Evolutionary conservation across 2,329 filamentous ascomycete genomes (phyloP).

Genomic region (Tolypocladium sp.): DNA sequence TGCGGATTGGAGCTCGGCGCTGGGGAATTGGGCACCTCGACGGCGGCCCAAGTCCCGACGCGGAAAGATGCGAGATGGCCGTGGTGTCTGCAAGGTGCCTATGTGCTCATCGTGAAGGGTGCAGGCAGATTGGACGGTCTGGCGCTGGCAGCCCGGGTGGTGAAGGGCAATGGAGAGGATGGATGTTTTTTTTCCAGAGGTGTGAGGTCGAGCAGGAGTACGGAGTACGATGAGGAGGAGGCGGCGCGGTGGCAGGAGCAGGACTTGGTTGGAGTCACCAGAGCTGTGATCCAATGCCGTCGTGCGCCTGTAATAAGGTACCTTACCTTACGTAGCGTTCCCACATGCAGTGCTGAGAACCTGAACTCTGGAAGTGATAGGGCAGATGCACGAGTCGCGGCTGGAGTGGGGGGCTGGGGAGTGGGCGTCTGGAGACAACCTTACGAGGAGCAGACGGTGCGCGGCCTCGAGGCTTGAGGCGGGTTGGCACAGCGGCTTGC

Average conservation of each 20-base stretch:
- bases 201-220: neutral
- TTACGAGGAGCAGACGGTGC: neutral
- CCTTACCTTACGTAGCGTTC: no score
- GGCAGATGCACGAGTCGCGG: neutral
- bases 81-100: constrained; percentile 4
- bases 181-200: neutral
- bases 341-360: neutral
- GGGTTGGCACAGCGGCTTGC: neutral
- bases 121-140: neutral
- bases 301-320: neutral
- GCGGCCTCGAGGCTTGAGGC: neutral
- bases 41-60: constrained; percentile 10
- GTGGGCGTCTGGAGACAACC: neutral
- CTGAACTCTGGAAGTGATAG: neutral
- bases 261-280: neutral
- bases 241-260: neutral
- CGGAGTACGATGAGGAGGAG: neutral
- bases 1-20: constrained; percentile 1
- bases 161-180: neutral
- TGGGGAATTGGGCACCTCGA: constrained; percentile 11
- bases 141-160: neutral
- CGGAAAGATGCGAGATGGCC: constrained; percentile 7
- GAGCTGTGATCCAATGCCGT: neutral
- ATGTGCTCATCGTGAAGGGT: constrained; percentile 6
- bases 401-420: neutral